These are phyloP conservation scores for Hanseniaspora taiwanica DNA, from an alignment of 805 yeast genomes.

Conservation along the genomic window DNA sequence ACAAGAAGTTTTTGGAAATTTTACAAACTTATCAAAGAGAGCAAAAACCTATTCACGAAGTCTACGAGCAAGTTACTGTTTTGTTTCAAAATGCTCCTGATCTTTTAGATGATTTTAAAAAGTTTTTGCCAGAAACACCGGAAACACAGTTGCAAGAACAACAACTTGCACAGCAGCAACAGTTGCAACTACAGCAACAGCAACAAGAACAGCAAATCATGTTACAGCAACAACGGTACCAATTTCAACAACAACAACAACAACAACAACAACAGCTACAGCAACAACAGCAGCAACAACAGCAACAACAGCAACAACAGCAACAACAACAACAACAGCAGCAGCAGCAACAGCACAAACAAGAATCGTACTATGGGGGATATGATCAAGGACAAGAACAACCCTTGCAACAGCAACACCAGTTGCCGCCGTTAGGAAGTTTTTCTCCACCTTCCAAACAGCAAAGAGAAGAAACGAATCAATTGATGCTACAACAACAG, in stretches of 20 bases:
- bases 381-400: conserved; percentile 2
- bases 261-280: conserved; percentile 3
- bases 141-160: conserved; percentile 18
- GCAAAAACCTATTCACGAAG: conserved; percentile 89
- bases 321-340: conserved; percentile 13
- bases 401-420: conserved; percentile 12
- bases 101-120: conserved; percentile 84
- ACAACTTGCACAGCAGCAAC: conserved; percentile 6
- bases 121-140: conserved; percentile 71
- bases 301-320: conserved; percentile 8
- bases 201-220: conserved; percentile 2
- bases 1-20: conserved; percentile 87
- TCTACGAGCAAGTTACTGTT: conserved; percentile 81
- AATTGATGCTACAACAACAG: conserved; percentile 10
- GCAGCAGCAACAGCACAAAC: conserved; percentile 14
- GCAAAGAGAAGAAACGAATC: conserved; percentile 12
- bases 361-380: too few species aligned
- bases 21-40: conserved; percentile 94
- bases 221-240: conserved; percentile 1
- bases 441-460: conserved; percentile 24
- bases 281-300: conserved; percentile 3
- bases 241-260: conserved; percentile 4
- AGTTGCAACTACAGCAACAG: conserved; percentile 5
- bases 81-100: conserved; percentile 91
- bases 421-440: conserved; percentile 26